phyloP scores from a whole-genome alignment of 331 rosid genomes.

The Dryas integrifolia region DNA sequence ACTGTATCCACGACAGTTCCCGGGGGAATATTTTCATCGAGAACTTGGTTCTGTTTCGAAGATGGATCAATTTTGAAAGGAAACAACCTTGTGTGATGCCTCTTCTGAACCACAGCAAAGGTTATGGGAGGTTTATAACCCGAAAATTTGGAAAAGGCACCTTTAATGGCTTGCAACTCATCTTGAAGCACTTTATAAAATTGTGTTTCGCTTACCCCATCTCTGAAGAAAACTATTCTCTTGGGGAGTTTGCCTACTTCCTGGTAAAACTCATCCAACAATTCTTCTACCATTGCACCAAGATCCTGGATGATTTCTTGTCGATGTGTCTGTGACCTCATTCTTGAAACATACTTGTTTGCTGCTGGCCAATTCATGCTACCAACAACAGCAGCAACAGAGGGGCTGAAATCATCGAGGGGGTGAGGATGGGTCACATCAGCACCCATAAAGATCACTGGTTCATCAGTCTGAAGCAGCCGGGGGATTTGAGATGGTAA shows the following conservation, averaged over 20 bases:
- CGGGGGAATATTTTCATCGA: constrained; percentile 75
- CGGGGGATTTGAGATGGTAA: constrained; percentile 87
- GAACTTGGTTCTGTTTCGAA: constrained; percentile 43
- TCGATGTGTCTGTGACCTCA: constrained; percentile 92
- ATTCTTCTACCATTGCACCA: constrained; percentile 74
- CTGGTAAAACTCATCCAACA: constrained; percentile 73
- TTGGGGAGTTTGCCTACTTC: constrained; percentile 73
- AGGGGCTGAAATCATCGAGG: constrained; percentile 90
- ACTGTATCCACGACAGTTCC: constrained; percentile 96
- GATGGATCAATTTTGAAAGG: constrained; percentile 63
- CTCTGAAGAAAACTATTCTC: constrained; percentile 86
- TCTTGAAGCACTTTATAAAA: constrained; percentile 74
- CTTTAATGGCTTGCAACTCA: constrained; percentile 72
- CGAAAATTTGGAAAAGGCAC: constrained; percentile 60
- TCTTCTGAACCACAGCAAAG: constrained; percentile 88
- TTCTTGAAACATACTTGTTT: constrained; percentile 86
- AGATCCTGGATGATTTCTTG: constrained; percentile 94
- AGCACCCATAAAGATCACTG: constrained; percentile 92
- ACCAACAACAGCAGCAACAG: constrained; percentile 97
- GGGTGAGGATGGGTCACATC: constrained; percentile 99
- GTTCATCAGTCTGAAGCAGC: constrained; percentile 57
- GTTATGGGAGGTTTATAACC: constrained; percentile 72
- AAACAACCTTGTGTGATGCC: constrained; percentile 95
- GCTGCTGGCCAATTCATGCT: constrained; percentile 99
- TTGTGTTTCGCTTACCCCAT: constrained; percentile 98